These are phyloP conservation scores for Colletotrichum sp. DNA, from an alignment of 2,329 filamentous ascomycete genomes.

Conservation along the genomic window DNA sequence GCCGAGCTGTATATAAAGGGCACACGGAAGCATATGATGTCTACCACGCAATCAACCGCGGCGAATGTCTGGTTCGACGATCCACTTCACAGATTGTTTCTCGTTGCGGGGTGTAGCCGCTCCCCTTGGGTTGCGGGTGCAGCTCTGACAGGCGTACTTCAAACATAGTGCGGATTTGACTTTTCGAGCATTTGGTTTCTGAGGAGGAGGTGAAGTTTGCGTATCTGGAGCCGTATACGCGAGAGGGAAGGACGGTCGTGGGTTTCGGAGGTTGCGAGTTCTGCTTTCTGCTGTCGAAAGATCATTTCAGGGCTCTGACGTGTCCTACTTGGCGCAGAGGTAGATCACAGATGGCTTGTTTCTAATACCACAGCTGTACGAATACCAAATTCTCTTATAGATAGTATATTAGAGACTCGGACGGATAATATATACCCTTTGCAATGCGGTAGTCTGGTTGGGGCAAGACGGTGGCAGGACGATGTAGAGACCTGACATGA, in stretches of 20 bases:
- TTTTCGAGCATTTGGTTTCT: too few species aligned
- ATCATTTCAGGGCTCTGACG: neutral
- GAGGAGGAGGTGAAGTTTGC: neutral
- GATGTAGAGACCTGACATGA: neutral
- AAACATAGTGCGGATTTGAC: too few species aligned
- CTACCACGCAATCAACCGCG: neutral
- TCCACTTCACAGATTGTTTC: too few species aligned
- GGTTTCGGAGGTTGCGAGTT: neutral
- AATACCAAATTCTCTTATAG: accelerated
- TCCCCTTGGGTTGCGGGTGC: too few species aligned
- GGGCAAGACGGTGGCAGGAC: neutral
- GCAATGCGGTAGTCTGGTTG: neutral
- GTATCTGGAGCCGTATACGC: neutral
- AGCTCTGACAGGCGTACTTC: too few species aligned
- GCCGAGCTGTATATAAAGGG: neutral
- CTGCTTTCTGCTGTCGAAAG: neutral
- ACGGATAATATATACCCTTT: neutral
- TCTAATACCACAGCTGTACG: neutral
- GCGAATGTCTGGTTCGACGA: too few species aligned
- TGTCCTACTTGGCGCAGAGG: neutral
- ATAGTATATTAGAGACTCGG: neutral
- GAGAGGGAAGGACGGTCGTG: neutral
- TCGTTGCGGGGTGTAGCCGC: too few species aligned
- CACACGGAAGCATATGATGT: accelerated
- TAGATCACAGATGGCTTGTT: neutral